phyloP scores from a whole-genome alignment of 2,329 filamentous ascomycete genomes.

The Fusarium setosum region DNA sequence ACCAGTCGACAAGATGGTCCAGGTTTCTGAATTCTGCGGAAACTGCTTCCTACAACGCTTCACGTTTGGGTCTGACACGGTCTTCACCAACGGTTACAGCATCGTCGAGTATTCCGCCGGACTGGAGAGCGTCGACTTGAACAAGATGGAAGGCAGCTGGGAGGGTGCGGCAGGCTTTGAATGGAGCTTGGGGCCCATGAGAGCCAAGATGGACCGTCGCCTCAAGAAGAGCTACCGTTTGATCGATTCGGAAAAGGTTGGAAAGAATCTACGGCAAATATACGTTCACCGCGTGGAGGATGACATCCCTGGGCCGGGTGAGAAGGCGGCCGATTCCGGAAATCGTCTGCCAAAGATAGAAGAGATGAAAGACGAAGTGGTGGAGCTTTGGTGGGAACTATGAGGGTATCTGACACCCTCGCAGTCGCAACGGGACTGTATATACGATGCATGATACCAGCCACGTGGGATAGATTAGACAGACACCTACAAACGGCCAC shows the following conservation, averaged over 20 bases:
- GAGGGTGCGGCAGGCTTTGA: conserved; percentile 60
- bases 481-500: conserved; percentile 25
- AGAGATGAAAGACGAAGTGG: conserved; percentile 54
- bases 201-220: conserved; percentile 47
- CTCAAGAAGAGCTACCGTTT: conserved; percentile 65
- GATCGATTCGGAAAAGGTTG: conserved; percentile 55
- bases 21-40: conserved; percentile 64
- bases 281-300: conserved; percentile 61
- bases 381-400: conserved; percentile 61
- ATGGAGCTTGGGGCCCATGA: conserved; percentile 65
- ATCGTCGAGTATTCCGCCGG: conserved; percentile 60
- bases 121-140: conserved; percentile 54
- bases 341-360: conserved; percentile 25
- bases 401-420: conserved; percentile 14
- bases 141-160: conserved; percentile 66
- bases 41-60: conserved; percentile 69
- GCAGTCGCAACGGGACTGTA: conserved; percentile 20
- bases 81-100: conserved; percentile 71
- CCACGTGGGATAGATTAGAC: conserved; percentile 28
- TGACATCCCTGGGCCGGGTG: conserved; percentile 46
- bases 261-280: conserved; percentile 62
- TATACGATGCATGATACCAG: conserved; percentile 40
- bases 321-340: conserved; percentile 39
- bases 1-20: conserved; percentile 61
- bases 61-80: conserved; percentile 56